phyloP scores from a whole-genome alignment of 805 yeast genomes.

The Tetrapisispora pingtungensis region DNA sequence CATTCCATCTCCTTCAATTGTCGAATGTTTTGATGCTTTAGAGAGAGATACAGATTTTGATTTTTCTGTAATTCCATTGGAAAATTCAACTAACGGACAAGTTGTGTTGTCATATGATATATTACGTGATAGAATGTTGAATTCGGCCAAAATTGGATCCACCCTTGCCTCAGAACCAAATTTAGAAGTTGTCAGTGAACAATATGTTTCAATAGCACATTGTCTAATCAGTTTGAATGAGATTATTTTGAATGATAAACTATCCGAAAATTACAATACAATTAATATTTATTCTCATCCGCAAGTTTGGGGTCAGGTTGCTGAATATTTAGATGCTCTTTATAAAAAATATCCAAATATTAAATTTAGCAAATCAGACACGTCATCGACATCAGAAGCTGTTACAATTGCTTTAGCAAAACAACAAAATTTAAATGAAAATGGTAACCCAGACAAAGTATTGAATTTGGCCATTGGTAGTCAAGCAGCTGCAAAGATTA shows the following conservation, averaged over 20 bases:
- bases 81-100: constrained; percentile 91
- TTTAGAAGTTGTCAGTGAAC: constrained; percentile 61
- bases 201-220: constrained; percentile 75
- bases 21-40: constrained; percentile 55
- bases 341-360: constrained; percentile 22
- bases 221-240: constrained; percentile 39
- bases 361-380: constrained; percentile 45
- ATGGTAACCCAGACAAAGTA: constrained; percentile 17
- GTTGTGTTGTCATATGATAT: constrained; percentile 81
- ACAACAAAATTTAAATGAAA: constrained; percentile 14
- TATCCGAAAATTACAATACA: constrained; percentile 19
- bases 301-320: constrained; percentile 94
- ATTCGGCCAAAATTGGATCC: background rate
- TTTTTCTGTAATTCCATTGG: constrained; percentile 77
- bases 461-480: constrained; percentile 66
- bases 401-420: constrained; percentile 47
- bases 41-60: constrained; percentile 38
- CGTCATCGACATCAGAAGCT: constrained; percentile 76
- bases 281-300: constrained; percentile 83
- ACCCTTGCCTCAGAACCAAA: constrained; percentile 20
- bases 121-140: constrained; percentile 50
- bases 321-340: constrained; percentile 40
- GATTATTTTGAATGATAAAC: constrained; percentile 27
- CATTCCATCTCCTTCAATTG: constrained; percentile 30
- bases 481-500: constrained; percentile 50